phyloP scores from a whole-genome alignment of 768 basidiomycete species.

The Mycena rosella region DNA sequence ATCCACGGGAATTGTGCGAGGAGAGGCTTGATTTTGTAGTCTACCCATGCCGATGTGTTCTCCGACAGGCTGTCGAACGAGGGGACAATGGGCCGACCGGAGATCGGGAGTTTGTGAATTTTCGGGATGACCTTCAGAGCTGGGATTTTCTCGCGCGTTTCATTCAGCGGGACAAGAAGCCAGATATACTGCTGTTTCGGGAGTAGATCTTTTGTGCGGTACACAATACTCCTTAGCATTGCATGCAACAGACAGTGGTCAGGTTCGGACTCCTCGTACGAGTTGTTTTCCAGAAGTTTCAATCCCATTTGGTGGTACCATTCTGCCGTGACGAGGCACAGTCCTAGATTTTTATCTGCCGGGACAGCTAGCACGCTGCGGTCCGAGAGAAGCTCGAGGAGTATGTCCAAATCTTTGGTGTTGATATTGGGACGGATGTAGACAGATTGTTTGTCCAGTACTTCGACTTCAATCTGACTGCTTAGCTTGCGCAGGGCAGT shows the following conservation, averaged over 20 bases:
- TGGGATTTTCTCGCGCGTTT: no score
- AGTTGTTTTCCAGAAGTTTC: no score
- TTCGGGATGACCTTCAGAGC: no score
- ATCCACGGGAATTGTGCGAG: no score
- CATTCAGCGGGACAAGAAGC: no score
- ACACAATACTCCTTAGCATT: background rate
- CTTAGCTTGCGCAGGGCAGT: background rate
- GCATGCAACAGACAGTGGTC: background rate
- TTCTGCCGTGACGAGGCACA: conserved; percentile 25
- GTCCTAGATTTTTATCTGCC: no score
- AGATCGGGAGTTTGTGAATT: no score
- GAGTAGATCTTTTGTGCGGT: conserved; percentile 9
- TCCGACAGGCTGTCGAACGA: no score
- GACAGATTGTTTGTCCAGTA: conserved; percentile 14
- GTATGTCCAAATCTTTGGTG: conserved; percentile 3
- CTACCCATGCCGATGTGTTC: no score
- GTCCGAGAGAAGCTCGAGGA: conserved; percentile 20
- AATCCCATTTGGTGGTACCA: conserved; percentile 22
- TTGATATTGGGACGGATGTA: conserved; percentile 31
- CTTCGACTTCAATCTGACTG: conserved; percentile 21
- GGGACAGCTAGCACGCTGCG: conserved; percentile 14
- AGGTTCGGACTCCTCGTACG: background rate
- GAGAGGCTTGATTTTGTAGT: no score
- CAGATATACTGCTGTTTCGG: conserved; percentile 19
- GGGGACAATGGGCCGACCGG: no score